These are phyloP conservation scores for Cryptococcus sp. DNA, from an alignment of 1,284 basidiomycete species.

Conservation along the genomic window DNA sequence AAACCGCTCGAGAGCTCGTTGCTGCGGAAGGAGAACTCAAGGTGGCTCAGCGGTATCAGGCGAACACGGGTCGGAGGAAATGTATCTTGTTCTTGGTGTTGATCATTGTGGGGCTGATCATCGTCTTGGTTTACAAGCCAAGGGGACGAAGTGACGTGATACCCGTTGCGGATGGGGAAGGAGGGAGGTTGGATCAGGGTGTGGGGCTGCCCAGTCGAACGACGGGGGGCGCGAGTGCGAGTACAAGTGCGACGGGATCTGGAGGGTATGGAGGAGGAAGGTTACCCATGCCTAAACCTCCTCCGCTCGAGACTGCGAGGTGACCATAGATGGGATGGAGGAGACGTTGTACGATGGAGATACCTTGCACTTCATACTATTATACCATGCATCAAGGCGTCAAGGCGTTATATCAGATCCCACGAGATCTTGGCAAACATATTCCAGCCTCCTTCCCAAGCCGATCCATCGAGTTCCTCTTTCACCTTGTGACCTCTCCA, in stretches of 20 bases:
- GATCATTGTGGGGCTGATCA: constrained; percentile 72
- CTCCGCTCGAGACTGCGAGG: background rate
- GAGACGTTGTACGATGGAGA: background rate
- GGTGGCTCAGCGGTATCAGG: constrained; percentile 77
- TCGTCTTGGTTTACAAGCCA: constrained; percentile 48
- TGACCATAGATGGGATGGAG: background rate
- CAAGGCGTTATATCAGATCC: constrained; percentile 14
- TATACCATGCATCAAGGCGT: background rate
- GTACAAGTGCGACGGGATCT: background rate
- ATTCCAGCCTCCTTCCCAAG: constrained; percentile 33
- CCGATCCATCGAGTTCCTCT: constrained; percentile 19
- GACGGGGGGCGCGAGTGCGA: background rate
- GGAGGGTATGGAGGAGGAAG: background rate
- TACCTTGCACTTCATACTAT: constrained; percentile 2
- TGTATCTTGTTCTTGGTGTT: constrained; percentile 89
- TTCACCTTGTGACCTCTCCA: constrained; percentile 14
- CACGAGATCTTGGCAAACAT: constrained; percentile 22
- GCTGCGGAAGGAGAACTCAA: constrained; percentile 81
- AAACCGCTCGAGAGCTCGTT: constrained; percentile 71
- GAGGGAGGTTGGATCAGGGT: background rate
- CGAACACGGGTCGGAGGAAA: constrained; percentile 80
- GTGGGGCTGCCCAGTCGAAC: background rate
- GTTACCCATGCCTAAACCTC: constrained; percentile 1
- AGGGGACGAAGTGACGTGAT: constrained; percentile 1
- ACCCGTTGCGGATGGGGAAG: background rate